Evolutionary conservation across 2,329 filamentous ascomycete species (phyloP).

Genomic region (Sphaerulina populicola): DNA sequence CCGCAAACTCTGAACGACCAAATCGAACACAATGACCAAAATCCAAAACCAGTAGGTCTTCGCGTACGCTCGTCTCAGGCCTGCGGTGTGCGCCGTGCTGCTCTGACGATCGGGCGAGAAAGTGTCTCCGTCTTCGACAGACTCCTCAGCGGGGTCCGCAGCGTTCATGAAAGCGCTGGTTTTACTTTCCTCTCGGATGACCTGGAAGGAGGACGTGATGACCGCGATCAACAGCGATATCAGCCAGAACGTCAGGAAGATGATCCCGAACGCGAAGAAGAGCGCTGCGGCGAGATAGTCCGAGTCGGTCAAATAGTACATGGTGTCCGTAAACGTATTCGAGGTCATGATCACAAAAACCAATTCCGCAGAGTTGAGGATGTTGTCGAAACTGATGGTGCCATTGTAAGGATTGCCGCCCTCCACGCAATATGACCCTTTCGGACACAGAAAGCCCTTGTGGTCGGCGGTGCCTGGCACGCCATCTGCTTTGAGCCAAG

Average conservation of each 20-base stretch:
- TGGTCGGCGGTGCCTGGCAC: slow-evolving; percentile 44
- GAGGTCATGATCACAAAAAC: slow-evolving; percentile 98
- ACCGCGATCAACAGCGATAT: slow-evolving; percentile 92
- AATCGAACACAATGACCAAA: slow-evolving; percentile 64
- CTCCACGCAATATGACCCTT: slow-evolving; percentile 74
- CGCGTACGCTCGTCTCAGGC: slow-evolving; percentile 63
- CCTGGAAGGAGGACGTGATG: slow-evolving; percentile 96
- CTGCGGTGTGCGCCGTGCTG: slow-evolving; percentile 32
- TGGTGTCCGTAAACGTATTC: slow-evolving; percentile 89
- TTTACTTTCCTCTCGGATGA: slow-evolving; percentile 93
- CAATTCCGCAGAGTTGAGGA: slow-evolving; percentile 79
- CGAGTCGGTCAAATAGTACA: slow-evolving; percentile 87
- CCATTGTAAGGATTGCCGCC: slow-evolving; percentile 68
- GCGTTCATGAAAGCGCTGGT: slow-evolving; percentile 84
- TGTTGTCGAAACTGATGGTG: slow-evolving; percentile 92
- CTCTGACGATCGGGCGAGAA: neutral
- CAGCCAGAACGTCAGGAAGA: slow-evolving; percentile 93
- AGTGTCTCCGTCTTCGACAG: slow-evolving; percentile 5
- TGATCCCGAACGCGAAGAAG: slow-evolving; percentile 63
- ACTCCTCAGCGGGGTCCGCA: slow-evolving; percentile 39
- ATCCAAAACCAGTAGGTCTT: slow-evolving; percentile 74
- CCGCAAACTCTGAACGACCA: slow-evolving; percentile 69
- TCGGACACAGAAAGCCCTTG: slow-evolving; percentile 85
- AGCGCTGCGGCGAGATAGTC: slow-evolving; percentile 82
- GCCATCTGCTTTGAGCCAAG: slow-evolving; percentile 60